Conservation (phyloP, 108 stramenopile genomes). For the Ochromonas danica region DNA sequence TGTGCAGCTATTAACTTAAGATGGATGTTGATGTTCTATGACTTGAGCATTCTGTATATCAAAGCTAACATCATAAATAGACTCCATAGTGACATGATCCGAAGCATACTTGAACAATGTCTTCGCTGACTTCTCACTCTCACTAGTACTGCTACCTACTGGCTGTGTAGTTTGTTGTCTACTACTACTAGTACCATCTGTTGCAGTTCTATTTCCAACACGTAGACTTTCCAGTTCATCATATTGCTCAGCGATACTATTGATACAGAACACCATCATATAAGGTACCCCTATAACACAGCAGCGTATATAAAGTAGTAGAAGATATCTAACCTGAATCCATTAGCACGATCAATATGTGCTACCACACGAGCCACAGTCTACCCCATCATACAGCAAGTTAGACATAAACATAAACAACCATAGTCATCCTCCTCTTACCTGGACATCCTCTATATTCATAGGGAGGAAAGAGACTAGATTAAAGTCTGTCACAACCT, state of each 20-base stretch:
- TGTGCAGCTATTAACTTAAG: too few relatives aligned
- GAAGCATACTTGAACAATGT: not conserved
- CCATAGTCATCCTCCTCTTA: not conserved
- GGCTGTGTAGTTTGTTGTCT: not conserved
- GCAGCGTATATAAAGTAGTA: not conserved
- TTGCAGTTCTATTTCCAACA: not conserved
- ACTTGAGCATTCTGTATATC: too few relatives aligned
- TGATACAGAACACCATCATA: not conserved
- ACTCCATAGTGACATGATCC: too few relatives aligned
- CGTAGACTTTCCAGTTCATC: not conserved
- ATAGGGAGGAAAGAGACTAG: slow-evolving; percentile 53
- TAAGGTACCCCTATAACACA: not conserved
- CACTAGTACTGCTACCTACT: too few relatives aligned
- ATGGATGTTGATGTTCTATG: too few relatives aligned
- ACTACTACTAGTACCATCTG: not conserved
- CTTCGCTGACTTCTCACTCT: too few relatives aligned
- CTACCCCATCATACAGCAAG: not conserved
- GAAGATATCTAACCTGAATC: slow-evolving; percentile 38
- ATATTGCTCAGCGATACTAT: not conserved
- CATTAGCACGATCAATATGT: slow-evolving; percentile 58
- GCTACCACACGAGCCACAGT: slow-evolving; percentile 53
- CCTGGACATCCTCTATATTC: slow-evolving; percentile 53
- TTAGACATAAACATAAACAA: not conserved
- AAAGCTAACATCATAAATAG: too few relatives aligned
- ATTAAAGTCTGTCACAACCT: slow-evolving; percentile 56